These are phyloP conservation scores for Apiotrichum gamsii DNA, from an alignment of 1,284 basidiomycete species.

Conservation along the genomic window DNA sequence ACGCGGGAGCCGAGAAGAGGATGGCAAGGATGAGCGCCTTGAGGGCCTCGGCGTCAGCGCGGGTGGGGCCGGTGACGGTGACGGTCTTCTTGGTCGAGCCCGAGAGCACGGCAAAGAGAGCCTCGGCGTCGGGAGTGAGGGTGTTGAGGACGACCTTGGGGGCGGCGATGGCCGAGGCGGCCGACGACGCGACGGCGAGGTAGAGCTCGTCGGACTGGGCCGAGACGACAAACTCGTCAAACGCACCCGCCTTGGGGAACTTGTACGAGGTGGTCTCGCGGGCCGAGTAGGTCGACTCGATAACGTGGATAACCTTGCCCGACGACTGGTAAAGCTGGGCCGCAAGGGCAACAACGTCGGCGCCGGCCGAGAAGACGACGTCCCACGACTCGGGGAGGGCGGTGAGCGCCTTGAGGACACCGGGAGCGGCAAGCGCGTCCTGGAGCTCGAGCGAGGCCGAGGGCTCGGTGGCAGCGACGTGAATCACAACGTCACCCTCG, in stretches of 20 bases:
- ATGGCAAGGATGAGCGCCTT: constrained; percentile 47
- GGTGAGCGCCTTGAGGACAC: constrained; percentile 51
- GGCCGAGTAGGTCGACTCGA: constrained; percentile 43
- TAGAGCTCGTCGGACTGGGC: constrained; percentile 27
- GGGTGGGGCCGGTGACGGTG: constrained; percentile 32
- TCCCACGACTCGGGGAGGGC: constrained; percentile 62
- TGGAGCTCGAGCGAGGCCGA: constrained; percentile 56
- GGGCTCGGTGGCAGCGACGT: constrained; percentile 66
- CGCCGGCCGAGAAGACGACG: constrained; percentile 72
- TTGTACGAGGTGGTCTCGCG: constrained; percentile 38
- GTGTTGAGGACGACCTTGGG: constrained; percentile 37
- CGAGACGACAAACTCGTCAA: constrained; percentile 26
- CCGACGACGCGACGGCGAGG: constrained; percentile 34
- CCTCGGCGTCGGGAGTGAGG: constrained; percentile 32
- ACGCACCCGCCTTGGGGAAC: constrained; percentile 30
- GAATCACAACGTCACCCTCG: constrained; percentile 63
- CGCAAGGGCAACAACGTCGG: constrained; percentile 69
- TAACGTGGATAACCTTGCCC: constrained; percentile 41
- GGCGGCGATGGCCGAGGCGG: constrained; percentile 27
- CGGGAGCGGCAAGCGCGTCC: constrained; percentile 57
- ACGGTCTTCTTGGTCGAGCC: constrained; percentile 30
- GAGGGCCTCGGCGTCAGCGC: constrained; percentile 39
- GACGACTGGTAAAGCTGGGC: constrained; percentile 32
- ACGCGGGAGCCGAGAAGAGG: constrained; percentile 48
- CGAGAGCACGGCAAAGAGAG: constrained; percentile 30